Evolutionary conservation across 2,329 filamentous ascomycete genomes (phyloP).

Genomic region (Fusarium armeniacum): DNA sequence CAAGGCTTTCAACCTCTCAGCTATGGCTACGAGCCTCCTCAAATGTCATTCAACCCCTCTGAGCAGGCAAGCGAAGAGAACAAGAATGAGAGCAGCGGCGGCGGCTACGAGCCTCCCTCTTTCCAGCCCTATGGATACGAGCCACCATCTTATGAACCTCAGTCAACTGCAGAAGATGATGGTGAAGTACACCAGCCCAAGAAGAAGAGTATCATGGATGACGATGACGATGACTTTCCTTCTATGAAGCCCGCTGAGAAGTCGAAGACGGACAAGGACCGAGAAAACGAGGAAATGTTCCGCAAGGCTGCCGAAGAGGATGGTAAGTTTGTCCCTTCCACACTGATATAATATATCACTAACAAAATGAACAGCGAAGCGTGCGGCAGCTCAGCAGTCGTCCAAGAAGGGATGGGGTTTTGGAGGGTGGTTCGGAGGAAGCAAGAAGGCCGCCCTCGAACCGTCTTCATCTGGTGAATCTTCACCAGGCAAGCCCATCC

Average conservation of each 20-base stretch:
- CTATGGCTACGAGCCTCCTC: conserved; percentile 67
- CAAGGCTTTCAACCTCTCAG: conserved; percentile 62
- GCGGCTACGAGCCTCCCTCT: conserved; percentile 72
- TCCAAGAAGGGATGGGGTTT: conserved; percentile 83
- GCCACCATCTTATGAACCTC: conserved; percentile 70
- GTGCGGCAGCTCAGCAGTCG: conserved; percentile 63
- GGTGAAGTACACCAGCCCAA: conserved; percentile 71
- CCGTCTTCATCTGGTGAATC: conserved; percentile 53
- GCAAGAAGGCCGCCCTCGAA: conserved; percentile 65
- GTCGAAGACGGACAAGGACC: conserved; percentile 76
- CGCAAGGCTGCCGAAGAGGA: conserved; percentile 84
- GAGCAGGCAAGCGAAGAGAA: conserved; percentile 33
- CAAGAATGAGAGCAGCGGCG: conserved; percentile 52
- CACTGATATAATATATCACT: conserved; percentile 6
- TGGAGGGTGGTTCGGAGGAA: conserved; percentile 85
- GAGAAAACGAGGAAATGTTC: conserved; percentile 87
- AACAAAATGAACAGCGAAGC: conserved; percentile 66
- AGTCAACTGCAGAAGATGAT: conserved; percentile 57
- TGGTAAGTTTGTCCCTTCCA: conserved; percentile 61
- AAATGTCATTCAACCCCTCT: conserved; percentile 50
- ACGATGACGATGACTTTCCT: conserved; percentile 81
- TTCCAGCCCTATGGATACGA: conserved; percentile 73
- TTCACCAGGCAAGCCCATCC: conserved; percentile 77
- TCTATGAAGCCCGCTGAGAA: conserved; percentile 67
- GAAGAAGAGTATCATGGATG: conserved; percentile 85